Base-by-base conservation (phyloP, 306 rosid species). In the Corylus heterophylla region DNA sequence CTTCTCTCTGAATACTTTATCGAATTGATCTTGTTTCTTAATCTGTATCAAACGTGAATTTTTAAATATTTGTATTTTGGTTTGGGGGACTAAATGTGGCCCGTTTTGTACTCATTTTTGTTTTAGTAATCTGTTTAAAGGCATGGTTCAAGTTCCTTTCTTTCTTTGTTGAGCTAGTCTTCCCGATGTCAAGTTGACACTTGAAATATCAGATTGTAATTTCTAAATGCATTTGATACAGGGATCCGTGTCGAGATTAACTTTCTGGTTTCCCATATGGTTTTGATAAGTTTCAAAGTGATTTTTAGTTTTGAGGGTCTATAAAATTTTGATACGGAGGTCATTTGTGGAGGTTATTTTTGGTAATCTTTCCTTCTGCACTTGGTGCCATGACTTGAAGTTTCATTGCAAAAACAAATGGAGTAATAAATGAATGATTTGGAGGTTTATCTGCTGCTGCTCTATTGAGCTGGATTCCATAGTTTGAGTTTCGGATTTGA, bases 391-490 rank as follows among this genome's bases (percentile, higher is more conserved):
- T 54, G 69, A 31, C 39, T 63, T 16, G 69, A 63, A 63, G 69
- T 35, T 61, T 61, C 39, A 12, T 13, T 16, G 31, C 70, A 14
- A 35, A 31, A 64, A 5, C 31, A 12, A 11, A 54, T 54, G 59
- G 7, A 5, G 2, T 31, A 16, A 31, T 35, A 16, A 64, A 35
- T 3, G 20, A 64, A 64, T 2, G 47, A 37, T 35, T 64, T 59
- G 47, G 70, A 64, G n/a, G 70, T 64, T 35, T 44, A 37, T 35
- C 14, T 64, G 45, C 70, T 64, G 45, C 70, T 64, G 48, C 45
- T 1, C 31, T 37, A 64, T 64, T 35, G 20, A 64, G 22, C 4
- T 64, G 42, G n/a, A 64, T 64, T 64, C 45, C 18, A 8, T 35
- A 14, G n/a, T 16, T 64, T 64, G 35, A 16, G 22, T 13, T 20